phyloP scores from a whole-genome alignment of 208 protist genomes.

The Acanthamoeba triangularis region DNA sequence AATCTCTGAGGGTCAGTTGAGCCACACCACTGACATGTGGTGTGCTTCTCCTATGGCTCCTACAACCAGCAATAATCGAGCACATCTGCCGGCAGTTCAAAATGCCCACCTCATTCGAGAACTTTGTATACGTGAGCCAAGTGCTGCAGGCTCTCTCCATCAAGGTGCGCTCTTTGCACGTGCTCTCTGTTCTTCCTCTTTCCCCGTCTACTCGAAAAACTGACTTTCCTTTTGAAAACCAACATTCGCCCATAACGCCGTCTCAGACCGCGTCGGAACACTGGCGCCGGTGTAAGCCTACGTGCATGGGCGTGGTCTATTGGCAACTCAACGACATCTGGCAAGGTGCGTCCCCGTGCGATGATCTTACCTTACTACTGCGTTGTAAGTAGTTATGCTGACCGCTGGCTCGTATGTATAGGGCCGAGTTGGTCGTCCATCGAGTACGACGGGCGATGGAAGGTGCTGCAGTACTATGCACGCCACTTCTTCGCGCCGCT shows the following conservation, averaged over 20 bases:
- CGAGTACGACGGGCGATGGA: constrained; percentile 87
- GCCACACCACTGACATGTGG: neutral
- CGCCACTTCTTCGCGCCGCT: constrained; percentile 80
- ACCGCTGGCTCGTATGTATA: neutral
- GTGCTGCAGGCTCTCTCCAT: constrained; percentile 85
- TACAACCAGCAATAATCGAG: constrained; percentile 75
- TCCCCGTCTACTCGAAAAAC: neutral
- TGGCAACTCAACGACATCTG: constrained; percentile 93
- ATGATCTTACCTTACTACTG: too few relatives aligned
- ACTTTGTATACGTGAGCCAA: constrained; percentile 83
- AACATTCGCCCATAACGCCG: neutral
- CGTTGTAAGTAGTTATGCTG: too few relatives aligned
- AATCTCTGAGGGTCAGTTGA: too few relatives aligned
- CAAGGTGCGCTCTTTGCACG: constrained; percentile 71
- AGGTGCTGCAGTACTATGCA: constrained; percentile 86
- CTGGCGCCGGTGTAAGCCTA: constrained; percentile 83
- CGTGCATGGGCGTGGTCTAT: constrained; percentile 91
- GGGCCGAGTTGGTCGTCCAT: constrained; percentile 85
- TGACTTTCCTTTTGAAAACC: too few relatives aligned
- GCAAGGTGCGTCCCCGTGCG: constrained; percentile 64
- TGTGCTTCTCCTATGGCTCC: neutral
- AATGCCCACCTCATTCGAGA: constrained; percentile 75
- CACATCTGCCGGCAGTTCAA: constrained; percentile 85
- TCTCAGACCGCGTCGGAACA: constrained; percentile 83
- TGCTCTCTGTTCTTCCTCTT: neutral